phyloP scores from a whole-genome alignment of 768 basidiomycete species.

The Pleurotus pulmonarius region DNA sequence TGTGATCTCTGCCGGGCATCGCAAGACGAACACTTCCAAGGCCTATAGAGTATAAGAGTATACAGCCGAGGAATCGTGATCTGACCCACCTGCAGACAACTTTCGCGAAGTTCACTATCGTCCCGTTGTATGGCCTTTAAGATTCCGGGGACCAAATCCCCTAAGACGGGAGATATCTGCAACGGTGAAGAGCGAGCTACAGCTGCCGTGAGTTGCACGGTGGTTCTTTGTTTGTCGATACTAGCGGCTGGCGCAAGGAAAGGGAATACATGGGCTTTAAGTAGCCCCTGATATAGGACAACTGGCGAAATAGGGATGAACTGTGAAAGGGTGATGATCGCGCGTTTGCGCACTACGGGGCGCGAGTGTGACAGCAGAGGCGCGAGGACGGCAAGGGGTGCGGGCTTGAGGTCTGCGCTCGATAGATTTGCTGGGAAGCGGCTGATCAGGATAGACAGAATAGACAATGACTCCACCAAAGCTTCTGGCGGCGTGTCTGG shows the following conservation, averaged over 20 bases:
- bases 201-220: constrained; percentile 75
- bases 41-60: constrained; percentile 44
- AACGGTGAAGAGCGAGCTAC: constrained; percentile 72
- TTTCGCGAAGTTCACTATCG: constrained; percentile 83
- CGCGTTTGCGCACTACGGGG: constrained; percentile 88
- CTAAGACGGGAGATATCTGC: constrained; percentile 58
- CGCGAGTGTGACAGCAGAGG: constrained; percentile 73
- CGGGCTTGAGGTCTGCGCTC: constrained; percentile 45
- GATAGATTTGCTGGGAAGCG: constrained; percentile 75
- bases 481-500: constrained; percentile 73
- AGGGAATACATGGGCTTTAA: constrained; percentile 57
- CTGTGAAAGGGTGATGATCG: constrained; percentile 81
- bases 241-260: constrained; percentile 48
- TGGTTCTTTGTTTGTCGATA: constrained; percentile 72
- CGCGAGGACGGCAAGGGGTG: constrained; percentile 63
- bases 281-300: constrained; percentile 56
- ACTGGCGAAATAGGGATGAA: constrained; percentile 73
- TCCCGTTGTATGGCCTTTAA: constrained; percentile 66
- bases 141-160: constrained; percentile 65
- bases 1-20: constrained; percentile 80
- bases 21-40: constrained; percentile 78
- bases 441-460: constrained; percentile 83
- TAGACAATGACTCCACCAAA: constrained; percentile 77
- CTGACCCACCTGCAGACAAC: constrained; percentile 61
- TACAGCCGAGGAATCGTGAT: not conserved